Base-by-base conservation (phyloP, 208 protist genomes). In the Acanthamoeba royreba region DNA sequence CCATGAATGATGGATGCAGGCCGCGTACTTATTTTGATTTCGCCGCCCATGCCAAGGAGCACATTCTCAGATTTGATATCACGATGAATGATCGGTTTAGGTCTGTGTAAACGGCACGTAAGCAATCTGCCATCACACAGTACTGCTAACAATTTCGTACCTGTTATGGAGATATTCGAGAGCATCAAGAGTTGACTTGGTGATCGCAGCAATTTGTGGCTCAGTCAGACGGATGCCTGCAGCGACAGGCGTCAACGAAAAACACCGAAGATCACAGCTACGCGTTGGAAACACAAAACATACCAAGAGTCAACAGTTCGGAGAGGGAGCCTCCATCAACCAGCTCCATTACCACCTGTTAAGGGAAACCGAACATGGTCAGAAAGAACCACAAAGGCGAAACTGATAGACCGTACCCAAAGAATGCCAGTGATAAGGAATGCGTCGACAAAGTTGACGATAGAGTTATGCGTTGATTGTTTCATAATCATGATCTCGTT, bases 401-500 rank as follows among this genome's bases (percentile, higher is more conserved):
- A 43, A 40, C 28, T 22, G 28, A n/a, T 33, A 61, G 13, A 13
- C 31, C 22, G 13, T 89, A 89, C 83, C 83, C 83, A 90, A n/a
- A 90, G 55, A 22, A 90, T 33, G 0, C 83, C 83, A 40, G 35
- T 9, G 33, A 90, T n/a, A 22, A 45, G 28, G 52, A 46, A 89
- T 38, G 31, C 38, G n/a, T 89, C 81, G 43, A 89, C 81, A 61
- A 46, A 89, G 42, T 66, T 90, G 83, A 90, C 83, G 28, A 90
- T 90, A 33, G 49, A 4, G 42, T 2, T 8, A 33, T 90, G 83
- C 9, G 4, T 55, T 7, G 49, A 69, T n/a, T 66, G 46, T 38
- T 90, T 90, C 83, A 90, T 90, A 19, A 90, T 90, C 52, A 69
- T 90, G 83, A 90, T 90, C 52, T 90, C 83, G 42, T 90, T 90